A percentile compares a stretch with the other conserved stretches of the same genome.
Evolutionary conservation across 306 rosid species (phyloP).

Genomic region (Fagus crenata): DNA sequence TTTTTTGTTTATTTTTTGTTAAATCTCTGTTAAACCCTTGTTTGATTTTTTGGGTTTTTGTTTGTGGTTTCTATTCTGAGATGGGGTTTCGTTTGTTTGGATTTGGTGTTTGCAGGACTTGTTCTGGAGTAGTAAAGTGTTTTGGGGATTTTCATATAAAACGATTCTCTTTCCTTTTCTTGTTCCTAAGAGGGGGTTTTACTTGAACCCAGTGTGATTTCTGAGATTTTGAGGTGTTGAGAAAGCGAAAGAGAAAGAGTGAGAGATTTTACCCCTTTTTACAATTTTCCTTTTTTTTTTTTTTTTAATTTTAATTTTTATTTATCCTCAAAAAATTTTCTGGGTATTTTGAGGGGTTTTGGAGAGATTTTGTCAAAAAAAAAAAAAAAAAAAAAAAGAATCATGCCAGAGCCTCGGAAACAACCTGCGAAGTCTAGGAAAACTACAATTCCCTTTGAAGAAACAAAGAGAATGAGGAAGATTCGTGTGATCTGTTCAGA

Average conservation of each 20-base stretch:
- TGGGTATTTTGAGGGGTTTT: conserved; percentile 38
- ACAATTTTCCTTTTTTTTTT: not conserved
- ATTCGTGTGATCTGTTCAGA: conserved; percentile 56
- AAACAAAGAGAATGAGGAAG: conserved; percentile 41
- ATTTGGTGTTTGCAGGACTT: conserved; percentile 56
- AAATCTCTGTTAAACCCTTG: not conserved
- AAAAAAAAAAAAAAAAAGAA: too few species aligned
- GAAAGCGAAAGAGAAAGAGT: too few species aligned
- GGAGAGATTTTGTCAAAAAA: conserved; percentile 32
- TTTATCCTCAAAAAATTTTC: not conserved
- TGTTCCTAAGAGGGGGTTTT: conserved; percentile 68
- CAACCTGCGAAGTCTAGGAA: conserved; percentile 23
- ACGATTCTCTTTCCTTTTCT: conserved; percentile 46
- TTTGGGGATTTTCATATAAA: conserved; percentile 66
- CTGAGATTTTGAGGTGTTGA: not conserved
- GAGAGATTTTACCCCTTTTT: conserved; percentile 4
- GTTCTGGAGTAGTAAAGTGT: conserved; percentile 55
- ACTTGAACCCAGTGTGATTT: conserved; percentile 42
- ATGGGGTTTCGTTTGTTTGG: not conserved
- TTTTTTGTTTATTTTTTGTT: not conserved
- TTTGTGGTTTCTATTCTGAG: too few species aligned
- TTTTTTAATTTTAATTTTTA: not conserved
- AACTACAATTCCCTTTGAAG: not conserved
- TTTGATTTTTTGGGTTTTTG: not conserved
- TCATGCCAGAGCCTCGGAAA: conserved; percentile 40